Conservation (phyloP, 768 basidiomycete genomes). For the Naematelia aurantialba region DNA sequence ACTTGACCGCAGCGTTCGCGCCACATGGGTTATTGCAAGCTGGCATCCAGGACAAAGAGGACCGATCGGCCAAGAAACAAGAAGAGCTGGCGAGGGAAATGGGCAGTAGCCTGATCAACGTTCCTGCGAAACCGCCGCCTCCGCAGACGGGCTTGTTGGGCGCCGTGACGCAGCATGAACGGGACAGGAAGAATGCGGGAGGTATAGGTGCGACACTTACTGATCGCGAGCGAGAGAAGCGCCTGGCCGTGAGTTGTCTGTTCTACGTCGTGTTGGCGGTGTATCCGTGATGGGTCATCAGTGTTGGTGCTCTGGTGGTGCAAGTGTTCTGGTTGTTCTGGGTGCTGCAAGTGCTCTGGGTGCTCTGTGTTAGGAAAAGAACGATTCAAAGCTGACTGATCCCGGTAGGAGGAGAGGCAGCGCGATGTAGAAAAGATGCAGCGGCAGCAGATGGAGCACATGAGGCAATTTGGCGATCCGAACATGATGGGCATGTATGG, state of each 20-base stretch:
- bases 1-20: conserved; percentile 89
- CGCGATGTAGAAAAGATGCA: conserved; percentile 88
- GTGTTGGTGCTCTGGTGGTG: too few species aligned
- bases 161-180: conserved; percentile 90
- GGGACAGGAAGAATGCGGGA: conserved; percentile 88
- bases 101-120: conserved; percentile 87
- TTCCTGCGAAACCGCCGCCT: conserved; percentile 89
- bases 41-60: conserved; percentile 91
- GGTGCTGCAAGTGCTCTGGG: too few species aligned
- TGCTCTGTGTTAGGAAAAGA: too few species aligned
- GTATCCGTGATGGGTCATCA: background rate
- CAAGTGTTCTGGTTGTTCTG: too few species aligned
- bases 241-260: conserved; percentile 58
- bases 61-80: conserved; percentile 89
- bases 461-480: conserved; percentile 59
- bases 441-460: conserved; percentile 82
- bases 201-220: conserved; percentile 92
- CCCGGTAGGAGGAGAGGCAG: conserved; percentile 70
- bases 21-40: conserved; percentile 92
- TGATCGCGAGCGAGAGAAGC: conserved; percentile 88
- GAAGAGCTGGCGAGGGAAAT: conserved; percentile 89
- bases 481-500: conserved; percentile 25
- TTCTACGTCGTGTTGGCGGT: background rate
- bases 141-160: conserved; percentile 94
- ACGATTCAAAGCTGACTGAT: conserved; percentile 8